Evolutionary conservation across 148 eudicot genomes (phyloP).

Genomic region (Vaccinium myrtillus): DNA sequence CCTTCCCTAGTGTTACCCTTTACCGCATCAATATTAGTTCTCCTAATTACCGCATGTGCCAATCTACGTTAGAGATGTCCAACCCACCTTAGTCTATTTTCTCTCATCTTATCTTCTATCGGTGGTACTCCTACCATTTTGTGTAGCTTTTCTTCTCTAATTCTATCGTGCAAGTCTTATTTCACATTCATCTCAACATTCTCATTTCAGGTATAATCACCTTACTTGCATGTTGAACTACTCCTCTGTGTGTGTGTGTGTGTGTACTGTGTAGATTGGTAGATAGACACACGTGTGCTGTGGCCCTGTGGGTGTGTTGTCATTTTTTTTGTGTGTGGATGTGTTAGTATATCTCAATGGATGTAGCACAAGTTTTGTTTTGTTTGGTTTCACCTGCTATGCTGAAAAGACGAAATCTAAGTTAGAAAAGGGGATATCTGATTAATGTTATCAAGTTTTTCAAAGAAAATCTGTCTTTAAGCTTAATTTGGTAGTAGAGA

Average conservation of each 20-base stretch:
- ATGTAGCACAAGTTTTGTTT: constrained; percentile 6
- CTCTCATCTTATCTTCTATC: no score
- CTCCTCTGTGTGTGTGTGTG: neutral
- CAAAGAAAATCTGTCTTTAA: neutral
- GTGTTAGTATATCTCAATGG: neutral
- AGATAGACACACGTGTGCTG: neutral
- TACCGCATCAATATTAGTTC: neutral
- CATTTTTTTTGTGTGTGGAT: neutral
- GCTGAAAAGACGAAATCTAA: neutral
- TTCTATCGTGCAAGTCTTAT: neutral
- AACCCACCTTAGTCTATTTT: neutral
- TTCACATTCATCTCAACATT: neutral
- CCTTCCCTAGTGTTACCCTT: neutral
- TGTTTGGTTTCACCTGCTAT: neutral
- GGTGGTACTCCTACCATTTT: no score
- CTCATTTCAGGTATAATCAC: neutral
- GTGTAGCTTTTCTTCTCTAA: no score
- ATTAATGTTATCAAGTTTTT: constrained; percentile 7
- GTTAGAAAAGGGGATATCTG: neutral
- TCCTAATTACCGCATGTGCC: neutral
- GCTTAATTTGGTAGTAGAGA: neutral
- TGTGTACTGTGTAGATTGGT: neutral
- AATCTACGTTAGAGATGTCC: neutral
- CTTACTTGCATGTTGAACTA: neutral
- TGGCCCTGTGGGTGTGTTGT: neutral